Evolutionary conservation across 805 yeast species (phyloP), one percentile per base, ranked within the genome.

Genomic region (Saturnispora gosingensis): DNA sequence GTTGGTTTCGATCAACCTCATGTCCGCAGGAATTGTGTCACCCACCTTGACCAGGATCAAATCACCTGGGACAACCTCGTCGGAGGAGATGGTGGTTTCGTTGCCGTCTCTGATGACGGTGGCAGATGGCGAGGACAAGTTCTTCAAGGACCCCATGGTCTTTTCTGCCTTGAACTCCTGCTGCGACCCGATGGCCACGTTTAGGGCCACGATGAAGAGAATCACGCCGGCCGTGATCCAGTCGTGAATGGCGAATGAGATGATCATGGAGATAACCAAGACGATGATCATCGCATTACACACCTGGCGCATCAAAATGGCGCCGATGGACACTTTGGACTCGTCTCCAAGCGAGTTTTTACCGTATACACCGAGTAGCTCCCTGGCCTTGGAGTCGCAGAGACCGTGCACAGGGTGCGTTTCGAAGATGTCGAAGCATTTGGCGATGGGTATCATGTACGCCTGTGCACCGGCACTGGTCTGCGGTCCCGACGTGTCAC

Each of bases 161-260:
- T 82, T 77, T 56, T 85, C 89, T 1, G 93, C 91, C 56, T 78
- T 80, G 61, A 72, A 74, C 62, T 85, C 91, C 65, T 85, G 93
- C 56, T 76, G 66, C 51, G 81, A 76, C 4, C 93, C 93, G 52
- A 85, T 82, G 28, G 67, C 66, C 36, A 85, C 79, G 61, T 85
- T 85, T 51, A 85, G 72, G 32, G 65, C 63, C 30, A 85, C 78
- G 24, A 85, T 90, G 45, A 77, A 82, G 1, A 78, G 81, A 62
- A 85, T 82, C 34, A 85, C 91, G 50, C 91, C 93, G 46, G 89
- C 93, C 8, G 88, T 81, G 56, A 85, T 85, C 84, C 87, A 85
- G 64, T 85, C 91, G 53, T 73, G 72, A 56, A 85, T 82, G 20
- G 84, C 89, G 46, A 84, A 73, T 4, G 90, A 82, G 48, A 85